Conservation (phyloP, 2,329 filamentous ascomycete species). For the Rhynchosporium agropyri region DNA sequence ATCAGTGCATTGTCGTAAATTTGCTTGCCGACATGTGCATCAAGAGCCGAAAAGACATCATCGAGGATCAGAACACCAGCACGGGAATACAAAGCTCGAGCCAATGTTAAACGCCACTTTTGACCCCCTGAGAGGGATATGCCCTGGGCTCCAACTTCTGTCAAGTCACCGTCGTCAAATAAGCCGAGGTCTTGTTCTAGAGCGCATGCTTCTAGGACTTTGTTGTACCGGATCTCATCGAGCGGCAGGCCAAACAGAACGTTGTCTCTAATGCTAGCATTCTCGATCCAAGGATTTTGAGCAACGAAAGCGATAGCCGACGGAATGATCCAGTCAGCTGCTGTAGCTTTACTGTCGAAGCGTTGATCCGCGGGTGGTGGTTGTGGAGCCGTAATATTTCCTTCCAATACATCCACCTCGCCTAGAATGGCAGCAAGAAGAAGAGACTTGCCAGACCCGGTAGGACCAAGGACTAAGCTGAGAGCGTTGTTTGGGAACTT, state of each 20-base stretch:
- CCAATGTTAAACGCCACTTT: constrained; percentile 77
- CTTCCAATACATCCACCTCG: constrained; percentile 69
- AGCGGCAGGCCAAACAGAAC: constrained; percentile 74
- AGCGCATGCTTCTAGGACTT: constrained; percentile 71
- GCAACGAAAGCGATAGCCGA: constrained; percentile 71
- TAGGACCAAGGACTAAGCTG: constrained; percentile 74
- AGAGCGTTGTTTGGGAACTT: constrained; percentile 68
- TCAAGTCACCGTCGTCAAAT: constrained; percentile 72
- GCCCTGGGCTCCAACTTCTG: constrained; percentile 80
- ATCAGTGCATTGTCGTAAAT: constrained; percentile 75
- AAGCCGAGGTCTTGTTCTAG: constrained; percentile 74
- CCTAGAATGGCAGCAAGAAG: constrained; percentile 73
- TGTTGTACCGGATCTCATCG: constrained; percentile 65
- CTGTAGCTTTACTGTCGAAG: constrained; percentile 62
- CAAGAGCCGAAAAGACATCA: constrained; percentile 80
- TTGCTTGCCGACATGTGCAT: constrained; percentile 76
- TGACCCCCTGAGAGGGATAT: constrained; percentile 70
- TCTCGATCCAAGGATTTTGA: constrained; percentile 84
- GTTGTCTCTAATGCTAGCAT: constrained; percentile 74
- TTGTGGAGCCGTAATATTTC: constrained; percentile 57
- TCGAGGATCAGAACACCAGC: constrained; percentile 77
- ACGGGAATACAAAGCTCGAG: constrained; percentile 75
- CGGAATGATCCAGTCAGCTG: constrained; percentile 65
- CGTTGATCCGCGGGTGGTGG: constrained; percentile 46
- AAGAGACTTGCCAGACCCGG: constrained; percentile 76